Percentiles rank a stretch among this genome's conserved stretches.
Conservation (phyloP, 169 alveolate species). For the Perkinsus olseni region DNA sequence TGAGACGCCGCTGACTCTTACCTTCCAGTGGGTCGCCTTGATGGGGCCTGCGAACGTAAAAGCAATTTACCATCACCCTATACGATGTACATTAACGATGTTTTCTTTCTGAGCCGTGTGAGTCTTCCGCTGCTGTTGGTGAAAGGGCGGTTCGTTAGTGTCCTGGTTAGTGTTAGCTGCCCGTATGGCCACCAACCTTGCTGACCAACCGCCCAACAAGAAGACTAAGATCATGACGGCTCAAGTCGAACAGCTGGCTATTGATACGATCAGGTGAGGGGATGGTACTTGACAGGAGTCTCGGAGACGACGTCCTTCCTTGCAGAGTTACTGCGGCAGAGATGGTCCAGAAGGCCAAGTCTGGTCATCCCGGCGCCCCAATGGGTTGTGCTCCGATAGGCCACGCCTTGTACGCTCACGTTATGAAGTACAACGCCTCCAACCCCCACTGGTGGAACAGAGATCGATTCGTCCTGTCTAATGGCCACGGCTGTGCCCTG, state of each 20-base stretch:
- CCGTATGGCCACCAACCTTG: neutral
- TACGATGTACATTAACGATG: neutral
- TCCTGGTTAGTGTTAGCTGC: neutral
- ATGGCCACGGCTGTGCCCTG: constrained; percentile 42
- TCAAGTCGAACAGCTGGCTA: neutral
- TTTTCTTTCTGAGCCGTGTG: neutral
- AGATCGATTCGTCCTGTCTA: constrained; percentile 43
- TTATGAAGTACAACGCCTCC: constrained; percentile 38
- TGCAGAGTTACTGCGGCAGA: neutral
- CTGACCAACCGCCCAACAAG: neutral
- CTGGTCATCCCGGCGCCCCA: constrained; percentile 53
- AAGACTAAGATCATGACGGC: neutral
- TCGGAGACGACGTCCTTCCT: neutral
- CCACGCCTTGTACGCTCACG: constrained; percentile 28
- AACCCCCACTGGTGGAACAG: constrained; percentile 43
- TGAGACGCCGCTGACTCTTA: neutral
- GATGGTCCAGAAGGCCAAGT: constrained; percentile 25
- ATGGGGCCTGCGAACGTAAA: neutral
- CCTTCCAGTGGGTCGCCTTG: neutral
- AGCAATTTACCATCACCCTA: neutral
- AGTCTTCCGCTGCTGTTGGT: neutral
- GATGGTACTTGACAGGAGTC: neutral
- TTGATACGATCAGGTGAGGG: neutral
- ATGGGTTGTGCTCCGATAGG: constrained; percentile 53
- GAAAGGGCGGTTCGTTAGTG: neutral